Percentiles rank a stretch among this genome's conserved stretches.
These are phyloP conservation scores for Boechera stricta DNA, from an alignment of 345 rosid genomes.

Conservation along the genomic window DNA sequence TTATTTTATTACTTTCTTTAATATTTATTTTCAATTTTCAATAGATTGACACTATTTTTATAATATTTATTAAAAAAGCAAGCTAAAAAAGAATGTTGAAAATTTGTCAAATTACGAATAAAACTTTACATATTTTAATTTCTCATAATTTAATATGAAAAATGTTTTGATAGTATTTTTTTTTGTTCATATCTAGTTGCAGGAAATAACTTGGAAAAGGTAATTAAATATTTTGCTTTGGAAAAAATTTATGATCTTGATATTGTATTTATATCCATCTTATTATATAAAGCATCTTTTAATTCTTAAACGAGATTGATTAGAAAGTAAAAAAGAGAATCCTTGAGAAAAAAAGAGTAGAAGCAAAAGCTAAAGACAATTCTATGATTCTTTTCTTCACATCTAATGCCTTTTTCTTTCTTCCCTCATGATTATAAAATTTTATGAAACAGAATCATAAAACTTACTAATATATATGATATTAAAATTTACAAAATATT, in stretches of 20 bases:
- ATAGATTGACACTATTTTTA: background rate
- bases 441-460: slow-evolving; percentile 2
- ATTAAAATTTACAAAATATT: background rate
- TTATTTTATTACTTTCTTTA: background rate
- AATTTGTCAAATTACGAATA: too few relatives aligned
- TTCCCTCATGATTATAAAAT: background rate
- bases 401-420: slow-evolving; percentile 21
- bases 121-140: background rate
- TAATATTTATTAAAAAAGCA: background rate
- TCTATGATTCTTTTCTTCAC: slow-evolving; percentile 36
- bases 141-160: background rate
- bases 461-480: background rate
- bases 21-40: background rate
- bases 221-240: background rate
- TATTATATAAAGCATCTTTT: slow-evolving; percentile 24
- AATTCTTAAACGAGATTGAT: slow-evolving; percentile 14
- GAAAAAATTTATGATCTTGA: background rate
- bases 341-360: slow-evolving; percentile 21
- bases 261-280: background rate
- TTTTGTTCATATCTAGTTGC: too few relatives aligned
- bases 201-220: background rate
- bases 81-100: too few relatives aligned
- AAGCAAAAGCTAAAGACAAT: slow-evolving; percentile 35
- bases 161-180: background rate
- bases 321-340: slow-evolving; percentile 13